Conservation (phyloP, 2,329 filamentous ascomycete genomes). For the Trichoderma sp. region DNA sequence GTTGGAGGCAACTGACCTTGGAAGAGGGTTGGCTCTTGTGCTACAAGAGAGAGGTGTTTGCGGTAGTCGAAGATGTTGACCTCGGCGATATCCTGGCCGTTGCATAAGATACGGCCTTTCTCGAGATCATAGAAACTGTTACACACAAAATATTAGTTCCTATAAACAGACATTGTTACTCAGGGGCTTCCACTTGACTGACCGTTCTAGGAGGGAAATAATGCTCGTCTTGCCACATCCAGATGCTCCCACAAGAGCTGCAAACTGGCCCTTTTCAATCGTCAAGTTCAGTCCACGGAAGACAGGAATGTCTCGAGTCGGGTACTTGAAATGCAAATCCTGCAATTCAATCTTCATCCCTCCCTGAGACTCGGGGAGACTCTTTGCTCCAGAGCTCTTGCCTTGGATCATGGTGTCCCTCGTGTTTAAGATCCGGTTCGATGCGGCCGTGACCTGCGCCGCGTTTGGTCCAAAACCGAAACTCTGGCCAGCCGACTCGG, state of each 20-base stretch:
- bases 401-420: constrained; percentile 46
- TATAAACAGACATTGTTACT: neutral
- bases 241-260: constrained; percentile 68
- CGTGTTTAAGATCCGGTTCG: constrained; percentile 60
- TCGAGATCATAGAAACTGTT: constrained; percentile 68
- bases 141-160: neutral
- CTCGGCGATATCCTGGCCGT: constrained; percentile 59
- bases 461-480: constrained; percentile 68
- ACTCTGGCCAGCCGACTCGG: constrained; percentile 66
- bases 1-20: constrained; percentile 47
- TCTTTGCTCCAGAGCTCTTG: constrained; percentile 32
- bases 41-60: constrained; percentile 66
- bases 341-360: constrained; percentile 59
- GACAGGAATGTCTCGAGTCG: constrained; percentile 56
- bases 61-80: constrained; percentile 66
- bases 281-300: constrained; percentile 64
- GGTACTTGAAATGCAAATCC: constrained; percentile 62
- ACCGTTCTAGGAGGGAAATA: constrained; percentile 61
- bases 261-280: constrained; percentile 69
- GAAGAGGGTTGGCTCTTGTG: constrained; percentile 74
- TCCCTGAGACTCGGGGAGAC: constrained; percentile 48
- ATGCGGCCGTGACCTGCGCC: constrained; percentile 59
- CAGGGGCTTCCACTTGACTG: neutral
- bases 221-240: constrained; percentile 75
- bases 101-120: constrained; percentile 64